These are phyloP conservation scores for Rhizopus microsporus DNA, from an alignment of 371 early-diverging fungal species.

Conservation along the genomic window DNA sequence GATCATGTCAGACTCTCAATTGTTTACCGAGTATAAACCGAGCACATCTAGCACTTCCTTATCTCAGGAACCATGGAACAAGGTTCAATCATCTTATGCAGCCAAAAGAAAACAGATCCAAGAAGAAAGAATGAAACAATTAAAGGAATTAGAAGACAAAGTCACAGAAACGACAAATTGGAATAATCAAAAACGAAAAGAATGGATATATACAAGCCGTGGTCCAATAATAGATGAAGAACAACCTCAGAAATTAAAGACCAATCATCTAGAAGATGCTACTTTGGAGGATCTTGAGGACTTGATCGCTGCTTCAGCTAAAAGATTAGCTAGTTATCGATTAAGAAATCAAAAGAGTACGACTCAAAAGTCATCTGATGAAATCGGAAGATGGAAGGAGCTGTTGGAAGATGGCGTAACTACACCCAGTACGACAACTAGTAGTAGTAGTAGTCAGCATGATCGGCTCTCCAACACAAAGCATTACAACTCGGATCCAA, in stretches of 20 bases:
- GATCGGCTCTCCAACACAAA: slow-evolving; percentile 4
- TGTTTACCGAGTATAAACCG: slow-evolving; percentile 5
- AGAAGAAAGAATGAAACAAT: slow-evolving; percentile 38
- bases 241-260: slow-evolving; percentile 1
- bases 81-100: slow-evolving; percentile 25
- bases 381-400: slow-evolving; percentile 21
- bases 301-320: slow-evolving; percentile 51
- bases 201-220: slow-evolving; percentile 21
- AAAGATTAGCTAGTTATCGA: slow-evolving; percentile 42
- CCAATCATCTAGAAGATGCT: slow-evolving; percentile 40
- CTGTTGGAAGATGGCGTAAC: slow-evolving; percentile 4
- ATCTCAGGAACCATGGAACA: slow-evolving; percentile 31
- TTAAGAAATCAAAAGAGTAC: slow-evolving; percentile 20
- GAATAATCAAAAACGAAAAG: slow-evolving; percentile 34
- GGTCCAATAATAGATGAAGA: slow-evolving; percentile 17
- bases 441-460: background rate
- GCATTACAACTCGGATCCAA: slow-evolving; percentile 6
- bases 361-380: slow-evolving; percentile 8
- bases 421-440: background rate
- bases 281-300: slow-evolving; percentile 48
- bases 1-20: background rate
- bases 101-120: slow-evolving; percentile 36
- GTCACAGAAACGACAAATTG: slow-evolving; percentile 36
- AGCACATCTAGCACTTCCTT: slow-evolving; percentile 18
- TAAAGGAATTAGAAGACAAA: slow-evolving; percentile 47